These are phyloP conservation scores for Sindora glabra DNA, from an alignment of 306 rosid genomes.

Conservation along the genomic window DNA sequence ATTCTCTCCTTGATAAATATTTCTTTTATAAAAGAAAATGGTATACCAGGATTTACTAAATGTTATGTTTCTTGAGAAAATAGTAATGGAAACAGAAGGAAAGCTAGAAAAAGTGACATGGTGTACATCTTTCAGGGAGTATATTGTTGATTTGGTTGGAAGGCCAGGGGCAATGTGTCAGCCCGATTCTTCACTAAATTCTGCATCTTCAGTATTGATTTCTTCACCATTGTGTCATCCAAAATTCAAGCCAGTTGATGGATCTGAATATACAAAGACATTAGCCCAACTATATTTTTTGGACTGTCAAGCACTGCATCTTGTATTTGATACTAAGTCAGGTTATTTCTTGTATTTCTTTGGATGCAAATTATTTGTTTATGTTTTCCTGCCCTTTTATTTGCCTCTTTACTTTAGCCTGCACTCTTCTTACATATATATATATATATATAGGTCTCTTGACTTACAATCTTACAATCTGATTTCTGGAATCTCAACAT, in stretches of 20 bases:
- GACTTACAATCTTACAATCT: background rate
- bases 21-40: background rate
- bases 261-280: slow-evolving; percentile 52
- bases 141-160: slow-evolving; percentile 75
- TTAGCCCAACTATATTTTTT: slow-evolving; percentile 73
- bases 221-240: slow-evolving; percentile 90
- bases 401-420: no score
- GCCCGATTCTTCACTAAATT: slow-evolving; percentile 85
- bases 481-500: slow-evolving; percentile 7
- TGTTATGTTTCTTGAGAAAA: background rate
- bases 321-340: slow-evolving; percentile 58
- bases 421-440: no score
- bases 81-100: background rate
- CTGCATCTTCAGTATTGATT: slow-evolving; percentile 68
- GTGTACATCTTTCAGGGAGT: slow-evolving; percentile 53
- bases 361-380: background rate
- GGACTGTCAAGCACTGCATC: slow-evolving; percentile 60
- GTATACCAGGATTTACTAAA: background rate
- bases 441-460: no score
- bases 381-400: background rate
- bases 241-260: slow-evolving; percentile 60
- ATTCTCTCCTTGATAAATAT: background rate
- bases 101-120: background rate
- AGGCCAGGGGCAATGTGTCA: slow-evolving; percentile 65
- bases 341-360: slow-evolving; percentile 43